Evolutionary conservation across 2,329 filamentous ascomycete genomes (phyloP).

Genomic region (Ascochyta lentis): DNA sequence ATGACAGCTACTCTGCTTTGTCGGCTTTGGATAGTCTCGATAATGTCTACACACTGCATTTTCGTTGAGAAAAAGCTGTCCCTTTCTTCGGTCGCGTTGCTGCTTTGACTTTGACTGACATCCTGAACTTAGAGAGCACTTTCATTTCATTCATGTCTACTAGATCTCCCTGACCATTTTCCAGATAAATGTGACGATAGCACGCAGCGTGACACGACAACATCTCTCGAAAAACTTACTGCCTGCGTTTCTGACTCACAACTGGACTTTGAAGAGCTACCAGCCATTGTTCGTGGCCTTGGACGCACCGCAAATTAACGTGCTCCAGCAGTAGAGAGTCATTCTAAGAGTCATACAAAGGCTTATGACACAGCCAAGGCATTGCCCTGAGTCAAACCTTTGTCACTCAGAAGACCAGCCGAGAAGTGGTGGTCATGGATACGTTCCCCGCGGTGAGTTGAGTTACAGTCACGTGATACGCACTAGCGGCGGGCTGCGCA

Average conservation of each 20-base stretch:
- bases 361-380: neutral
- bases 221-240: neutral
- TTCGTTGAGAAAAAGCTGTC: neutral
- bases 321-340: no score
- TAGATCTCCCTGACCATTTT: neutral
- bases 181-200: neutral
- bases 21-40: slow-evolving; percentile 9
- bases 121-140: neutral
- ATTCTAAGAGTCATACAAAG: neutral
- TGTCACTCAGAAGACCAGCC: no score
- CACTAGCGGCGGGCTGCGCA: slow-evolving; percentile 21
- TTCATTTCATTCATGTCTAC: neutral
- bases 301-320: neutral
- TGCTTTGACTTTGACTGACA: neutral
- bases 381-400: neutral
- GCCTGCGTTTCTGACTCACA: neutral
- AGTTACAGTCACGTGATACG: slow-evolving; percentile 2
- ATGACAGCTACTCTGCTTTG: slow-evolving; percentile 5
- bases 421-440: no score
- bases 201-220: neutral
- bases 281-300: neutral
- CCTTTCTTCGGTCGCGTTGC: neutral
- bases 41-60: slow-evolving; percentile 12
- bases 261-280: neutral
- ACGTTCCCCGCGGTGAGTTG: no score